These are phyloP conservation scores for Xerocomus brunneocitrinus DNA, from an alignment of 768 basidiomycete species.

Conservation along the genomic window DNA sequence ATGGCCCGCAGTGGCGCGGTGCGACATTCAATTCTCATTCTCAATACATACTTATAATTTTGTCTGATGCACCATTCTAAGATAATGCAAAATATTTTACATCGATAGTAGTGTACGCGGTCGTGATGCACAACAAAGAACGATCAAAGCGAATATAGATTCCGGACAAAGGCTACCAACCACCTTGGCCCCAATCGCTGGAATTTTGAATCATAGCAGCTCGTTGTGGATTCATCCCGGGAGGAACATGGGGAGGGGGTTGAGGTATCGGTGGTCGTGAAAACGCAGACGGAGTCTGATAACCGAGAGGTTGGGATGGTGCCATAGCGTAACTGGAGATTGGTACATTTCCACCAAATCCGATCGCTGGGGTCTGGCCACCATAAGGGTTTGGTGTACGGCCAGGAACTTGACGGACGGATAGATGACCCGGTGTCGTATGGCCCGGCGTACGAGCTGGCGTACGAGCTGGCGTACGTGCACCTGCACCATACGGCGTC, in stretches of 20 bases:
- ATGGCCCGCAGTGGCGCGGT: too few relatives aligned
- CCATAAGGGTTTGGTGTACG: slow-evolving; percentile 82
- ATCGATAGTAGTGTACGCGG: slow-evolving; percentile 22
- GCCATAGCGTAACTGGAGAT: slow-evolving; percentile 27
- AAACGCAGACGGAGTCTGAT: slow-evolving; percentile 36
- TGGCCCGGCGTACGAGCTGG: slow-evolving; percentile 71
- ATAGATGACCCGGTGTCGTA: slow-evolving; percentile 77
- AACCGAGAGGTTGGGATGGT: slow-evolving; percentile 36
- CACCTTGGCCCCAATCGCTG: slow-evolving; percentile 33
- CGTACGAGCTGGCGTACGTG: slow-evolving; percentile 75
- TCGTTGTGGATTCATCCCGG: slow-evolving; percentile 64
- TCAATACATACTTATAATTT: neutral
- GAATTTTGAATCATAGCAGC: slow-evolving; percentile 59
- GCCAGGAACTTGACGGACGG: slow-evolving; percentile 59
- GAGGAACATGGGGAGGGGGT: slow-evolving; percentile 44
- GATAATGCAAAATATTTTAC: slow-evolving; percentile 26
- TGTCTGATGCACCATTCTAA: slow-evolving; percentile 18
- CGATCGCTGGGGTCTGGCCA: slow-evolving; percentile 34
- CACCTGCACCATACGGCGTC: slow-evolving; percentile 73
- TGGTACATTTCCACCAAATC: slow-evolving; percentile 26
- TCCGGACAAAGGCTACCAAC: slow-evolving; percentile 26
- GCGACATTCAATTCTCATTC: neutral
- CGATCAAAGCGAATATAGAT: slow-evolving; percentile 15
- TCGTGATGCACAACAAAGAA: slow-evolving; percentile 12
- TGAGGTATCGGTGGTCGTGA: slow-evolving; percentile 39